These are phyloP conservation scores for Eleusine indica DNA, from an alignment of 176 grass and related monocot species.

Conservation along the genomic window DNA sequence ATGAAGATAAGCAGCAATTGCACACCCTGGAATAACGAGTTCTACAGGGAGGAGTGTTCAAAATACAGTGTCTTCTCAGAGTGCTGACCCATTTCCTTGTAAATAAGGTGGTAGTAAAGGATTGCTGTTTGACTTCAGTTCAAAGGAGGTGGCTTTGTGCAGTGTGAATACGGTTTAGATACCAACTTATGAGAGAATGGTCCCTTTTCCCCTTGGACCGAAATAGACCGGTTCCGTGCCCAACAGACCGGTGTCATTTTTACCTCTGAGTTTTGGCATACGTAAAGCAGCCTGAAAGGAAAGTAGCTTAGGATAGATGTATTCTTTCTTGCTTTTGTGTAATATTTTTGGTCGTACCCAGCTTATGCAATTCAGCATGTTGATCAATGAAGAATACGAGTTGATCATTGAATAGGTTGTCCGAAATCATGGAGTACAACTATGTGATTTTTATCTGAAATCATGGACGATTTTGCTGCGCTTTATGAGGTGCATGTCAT, in stretches of 20 bases:
- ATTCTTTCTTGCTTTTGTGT: conserved; percentile 11
- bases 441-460: neutral
- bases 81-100: conserved; percentile 20
- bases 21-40: neutral
- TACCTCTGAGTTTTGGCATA: conserved; percentile 24
- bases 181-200: conserved; percentile 27
- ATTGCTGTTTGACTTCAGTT: neutral
- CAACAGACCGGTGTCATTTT: neutral
- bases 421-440: neutral
- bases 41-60: neutral
- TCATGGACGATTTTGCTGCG: neutral
- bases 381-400: conserved; percentile 21
- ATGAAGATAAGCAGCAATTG: conserved; percentile 65
- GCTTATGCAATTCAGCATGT: conserved; percentile 15
- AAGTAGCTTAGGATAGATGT: conserved; percentile 26
- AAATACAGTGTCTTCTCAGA: neutral
- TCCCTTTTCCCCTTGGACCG: conserved; percentile 18
- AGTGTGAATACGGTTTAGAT: conserved; percentile 55
- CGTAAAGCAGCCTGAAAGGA: conserved; percentile 22
- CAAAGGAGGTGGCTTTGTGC: conserved; percentile 16
- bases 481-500: neutral
- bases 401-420: neutral
- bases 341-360: neutral
- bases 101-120: conserved; percentile 41
- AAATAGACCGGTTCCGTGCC: conserved; percentile 8